Conservation (phyloP, 2,329 filamentous ascomycete species). For the Cordyceps sp. region DNA sequence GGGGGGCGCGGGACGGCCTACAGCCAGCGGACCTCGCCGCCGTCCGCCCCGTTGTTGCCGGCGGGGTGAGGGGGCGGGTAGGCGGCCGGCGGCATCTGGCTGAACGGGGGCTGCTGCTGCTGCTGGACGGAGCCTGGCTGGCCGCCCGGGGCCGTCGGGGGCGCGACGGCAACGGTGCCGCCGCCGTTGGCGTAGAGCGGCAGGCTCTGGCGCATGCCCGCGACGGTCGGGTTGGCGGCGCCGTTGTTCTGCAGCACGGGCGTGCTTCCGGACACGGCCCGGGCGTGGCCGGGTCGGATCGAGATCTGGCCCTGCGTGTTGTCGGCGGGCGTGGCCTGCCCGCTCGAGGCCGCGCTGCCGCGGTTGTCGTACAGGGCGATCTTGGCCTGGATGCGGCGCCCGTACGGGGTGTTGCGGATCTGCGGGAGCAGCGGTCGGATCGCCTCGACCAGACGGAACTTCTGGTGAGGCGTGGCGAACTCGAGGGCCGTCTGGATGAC, state of each 20-base stretch:
- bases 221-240: too few relatives aligned
- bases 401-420: slow-evolving; percentile 84
- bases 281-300: slow-evolving; percentile 25
- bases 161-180: too few relatives aligned
- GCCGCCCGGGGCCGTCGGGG: too few relatives aligned
- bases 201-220: too few relatives aligned
- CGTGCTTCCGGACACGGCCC: slow-evolving; percentile 22
- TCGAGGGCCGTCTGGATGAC: slow-evolving; percentile 94
- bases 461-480: slow-evolving; percentile 58
- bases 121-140: slow-evolving; percentile 1
- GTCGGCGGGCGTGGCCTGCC: slow-evolving; percentile 35
- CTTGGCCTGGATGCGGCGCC: slow-evolving; percentile 84
- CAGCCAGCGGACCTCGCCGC: slow-evolving; percentile 21
- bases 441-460: slow-evolving; percentile 60
- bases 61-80: slow-evolving; percentile 11
- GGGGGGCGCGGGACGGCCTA: slow-evolving; percentile 11
- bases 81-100: slow-evolving; percentile 10
- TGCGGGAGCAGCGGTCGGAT: slow-evolving; percentile 72
- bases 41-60: slow-evolving; percentile 11
- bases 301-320: slow-evolving; percentile 36
- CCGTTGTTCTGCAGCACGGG: slow-evolving; percentile 17
- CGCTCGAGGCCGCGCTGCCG: slow-evolving; percentile 24
- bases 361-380: slow-evolving; percentile 46
- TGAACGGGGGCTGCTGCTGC: slow-evolving; percentile 12
- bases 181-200: too few relatives aligned